Conservation (phyloP, 2,329 filamentous ascomycete genomes). For the Hypoxylon rubiginosum region DNA sequence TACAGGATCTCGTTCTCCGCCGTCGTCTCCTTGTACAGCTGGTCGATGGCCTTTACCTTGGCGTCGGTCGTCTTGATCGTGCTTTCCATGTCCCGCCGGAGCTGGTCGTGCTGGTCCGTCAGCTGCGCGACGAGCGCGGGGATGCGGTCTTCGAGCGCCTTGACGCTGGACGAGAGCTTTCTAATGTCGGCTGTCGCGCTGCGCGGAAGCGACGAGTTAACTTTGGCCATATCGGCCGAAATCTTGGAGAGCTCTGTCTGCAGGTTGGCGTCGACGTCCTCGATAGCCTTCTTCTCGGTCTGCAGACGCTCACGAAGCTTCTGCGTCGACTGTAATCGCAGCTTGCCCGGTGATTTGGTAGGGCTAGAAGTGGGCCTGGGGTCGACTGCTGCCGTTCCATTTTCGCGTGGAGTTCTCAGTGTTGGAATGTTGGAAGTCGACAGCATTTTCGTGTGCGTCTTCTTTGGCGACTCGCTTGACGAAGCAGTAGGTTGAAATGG, state of each 20-base stretch:
- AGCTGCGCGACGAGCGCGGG: conserved; percentile 71
- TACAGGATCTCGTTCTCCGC: conserved; percentile 95
- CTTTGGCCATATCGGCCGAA: conserved; percentile 79
- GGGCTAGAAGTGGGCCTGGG: conserved; percentile 55
- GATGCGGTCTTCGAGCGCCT: conserved; percentile 76
- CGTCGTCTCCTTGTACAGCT: conserved; percentile 87
- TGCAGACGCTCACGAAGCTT: conserved; percentile 88
- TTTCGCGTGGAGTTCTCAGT: conserved; percentile 59
- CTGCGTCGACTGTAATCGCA: conserved; percentile 78
- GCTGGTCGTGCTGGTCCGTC: conserved; percentile 69
- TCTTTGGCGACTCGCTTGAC: conserved; percentile 42
- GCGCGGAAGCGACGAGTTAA: conserved; percentile 59
- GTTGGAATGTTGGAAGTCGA: conserved; percentile 69
- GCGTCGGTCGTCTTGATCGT: conserved; percentile 80
- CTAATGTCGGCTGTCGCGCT: conserved; percentile 59
- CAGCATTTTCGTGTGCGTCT: conserved; percentile 63
- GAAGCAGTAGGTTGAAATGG: conserved; percentile 40
- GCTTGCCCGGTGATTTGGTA: conserved; percentile 63
- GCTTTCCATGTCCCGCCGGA: conserved; percentile 79
- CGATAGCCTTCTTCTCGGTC: conserved; percentile 81
- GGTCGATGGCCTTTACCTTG: conserved; percentile 85
- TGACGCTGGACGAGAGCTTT: conserved; percentile 69
- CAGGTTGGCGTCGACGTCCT: conserved; percentile 76
- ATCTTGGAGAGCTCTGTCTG: conserved; percentile 84
- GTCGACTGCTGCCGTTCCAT: conserved; percentile 46